Conservation (phyloP, 2,329 filamentous ascomycete genomes). For the Calonectria naviculata region DNA sequence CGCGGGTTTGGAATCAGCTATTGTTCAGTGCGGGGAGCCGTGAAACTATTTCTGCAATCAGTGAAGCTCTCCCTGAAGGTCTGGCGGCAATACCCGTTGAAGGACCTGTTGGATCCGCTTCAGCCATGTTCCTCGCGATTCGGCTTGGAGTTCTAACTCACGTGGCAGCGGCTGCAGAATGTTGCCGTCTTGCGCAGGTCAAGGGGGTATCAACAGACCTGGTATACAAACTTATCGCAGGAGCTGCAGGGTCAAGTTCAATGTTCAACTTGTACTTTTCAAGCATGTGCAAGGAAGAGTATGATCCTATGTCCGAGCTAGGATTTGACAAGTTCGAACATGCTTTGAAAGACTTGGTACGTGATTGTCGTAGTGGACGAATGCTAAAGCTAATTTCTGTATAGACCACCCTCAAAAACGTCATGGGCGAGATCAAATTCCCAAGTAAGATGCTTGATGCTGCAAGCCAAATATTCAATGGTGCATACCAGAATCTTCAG, state of each 20-base stretch:
- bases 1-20: neutral
- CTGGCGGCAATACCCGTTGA: neutral
- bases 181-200: neutral
- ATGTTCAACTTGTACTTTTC: neutral
- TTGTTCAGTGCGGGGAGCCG: neutral
- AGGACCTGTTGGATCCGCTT: neutral
- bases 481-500: neutral
- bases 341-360: neutral
- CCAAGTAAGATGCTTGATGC: neutral
- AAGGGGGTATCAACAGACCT: neutral
- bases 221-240: neutral
- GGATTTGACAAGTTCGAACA: neutral
- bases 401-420: neutral
- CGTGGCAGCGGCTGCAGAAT: neutral
- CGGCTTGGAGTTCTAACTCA: neutral
- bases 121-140: neutral
- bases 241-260: neutral
- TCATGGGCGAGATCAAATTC: neutral
- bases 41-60: neutral
- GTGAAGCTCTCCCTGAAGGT: neutral
- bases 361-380: neutral
- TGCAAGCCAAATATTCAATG: neutral
- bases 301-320: neutral
- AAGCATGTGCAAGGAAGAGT: neutral
- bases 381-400: neutral